Evolutionary conservation across 257 asterid species (phyloP), one percentile per base, ranked within the genome.

Genomic region (Fraxinus cuspidata): DNA sequence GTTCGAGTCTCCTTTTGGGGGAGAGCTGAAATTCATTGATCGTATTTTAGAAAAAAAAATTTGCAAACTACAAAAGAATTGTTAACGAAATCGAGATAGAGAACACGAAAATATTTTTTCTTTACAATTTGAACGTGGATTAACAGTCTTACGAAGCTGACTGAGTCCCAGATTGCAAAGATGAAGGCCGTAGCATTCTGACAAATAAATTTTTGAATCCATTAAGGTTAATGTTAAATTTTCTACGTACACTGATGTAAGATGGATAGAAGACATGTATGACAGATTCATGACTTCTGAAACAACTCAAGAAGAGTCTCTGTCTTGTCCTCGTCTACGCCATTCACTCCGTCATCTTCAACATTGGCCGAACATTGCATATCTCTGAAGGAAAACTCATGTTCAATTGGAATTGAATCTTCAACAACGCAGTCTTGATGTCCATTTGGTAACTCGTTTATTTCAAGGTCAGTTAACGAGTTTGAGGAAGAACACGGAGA

Each of bases 401-500:
- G 71, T 18, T 70, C 79, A 23, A 51, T 32, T 19, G 66, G 81
- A 38, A 56, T 69, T 27, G 87, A 75, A 71, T 72, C 72, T n/a
- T 71, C 84, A 12, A 78, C 60, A 29, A 10, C 69, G 58, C 86
- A 73, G 34, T 80, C 88, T 7, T 51, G 88, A 18, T 70, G 85
- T 3, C 53, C 81, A 19, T 77, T 47, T 34, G 83, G 31, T n/a
- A 51, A 38, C 12, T 8, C 78, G 18, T 83, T 76, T 34, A 38
- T 77, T 15, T 83, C 96, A 23, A 74, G 44, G 4, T 74, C 84
- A 60, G 70, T 78, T 5, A 89, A 75, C 58, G 94, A 89, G 40
- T 81, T 87, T 3, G 84, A 10, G 21, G 97, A 91, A 65, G 97
- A 90, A 42, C 87, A 84, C 0, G 81, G 94, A 70, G 98, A 92